Evolutionary conservation across 2,329 filamentous ascomycete genomes (phyloP).

Genomic region (Monilinia fructigena): DNA sequence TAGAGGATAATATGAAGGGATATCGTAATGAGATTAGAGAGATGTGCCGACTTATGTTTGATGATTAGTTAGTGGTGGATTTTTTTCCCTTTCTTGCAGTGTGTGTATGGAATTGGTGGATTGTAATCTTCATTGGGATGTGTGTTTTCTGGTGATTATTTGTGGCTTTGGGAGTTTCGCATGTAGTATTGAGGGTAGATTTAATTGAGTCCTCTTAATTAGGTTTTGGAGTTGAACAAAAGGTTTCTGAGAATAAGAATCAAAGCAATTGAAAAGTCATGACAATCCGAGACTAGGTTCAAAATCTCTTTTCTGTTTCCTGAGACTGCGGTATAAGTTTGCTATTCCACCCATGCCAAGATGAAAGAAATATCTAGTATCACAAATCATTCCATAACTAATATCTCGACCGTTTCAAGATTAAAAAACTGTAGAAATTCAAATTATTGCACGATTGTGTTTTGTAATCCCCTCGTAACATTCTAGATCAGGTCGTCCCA

Average conservation of each 20-base stretch:
- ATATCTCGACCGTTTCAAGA: not conserved
- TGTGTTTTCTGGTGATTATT: too few species aligned
- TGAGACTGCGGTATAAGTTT: not conserved
- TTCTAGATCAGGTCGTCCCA: not conserved
- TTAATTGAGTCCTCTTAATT: not conserved
- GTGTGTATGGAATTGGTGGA: too few species aligned
- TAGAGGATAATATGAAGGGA: not conserved
- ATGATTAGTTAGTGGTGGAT: not conserved
- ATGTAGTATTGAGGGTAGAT: not conserved
- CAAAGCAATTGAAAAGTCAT: not conserved
- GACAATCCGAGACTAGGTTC: not conserved
- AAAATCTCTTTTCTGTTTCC: fast-evolving
- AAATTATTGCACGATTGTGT: not conserved
- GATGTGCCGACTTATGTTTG: not conserved
- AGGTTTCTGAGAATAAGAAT: not conserved
- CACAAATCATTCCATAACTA: not conserved
- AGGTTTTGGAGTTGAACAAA: not conserved
- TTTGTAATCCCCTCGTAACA: not conserved
- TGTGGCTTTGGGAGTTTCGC: not conserved
- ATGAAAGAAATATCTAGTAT: not conserved
- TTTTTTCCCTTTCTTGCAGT: too few species aligned
- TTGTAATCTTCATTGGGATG: not conserved
- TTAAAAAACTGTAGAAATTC: not conserved
- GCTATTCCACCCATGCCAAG: not conserved
- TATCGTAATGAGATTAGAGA: not conserved